Percentiles rank a stretch among this genome's conserved stretches.
Conservation (phyloP, 192 early-diverging fungal species). For the Coemansia sp. region DNA sequence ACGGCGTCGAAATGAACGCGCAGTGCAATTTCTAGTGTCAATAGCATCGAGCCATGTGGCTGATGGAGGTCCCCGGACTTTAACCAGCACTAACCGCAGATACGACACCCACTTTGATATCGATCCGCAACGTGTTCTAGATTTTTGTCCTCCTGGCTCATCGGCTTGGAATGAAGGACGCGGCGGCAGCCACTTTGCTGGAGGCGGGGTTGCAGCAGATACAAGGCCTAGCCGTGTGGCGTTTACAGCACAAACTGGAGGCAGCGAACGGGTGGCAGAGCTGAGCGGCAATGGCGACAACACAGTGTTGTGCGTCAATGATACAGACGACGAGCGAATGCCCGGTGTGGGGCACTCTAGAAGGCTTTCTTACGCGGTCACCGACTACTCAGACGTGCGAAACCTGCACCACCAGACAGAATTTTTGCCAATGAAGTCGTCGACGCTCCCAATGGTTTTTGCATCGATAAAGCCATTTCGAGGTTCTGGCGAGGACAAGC, state of each 20-base stretch:
- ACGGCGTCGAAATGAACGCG: slow-evolving; percentile 33
- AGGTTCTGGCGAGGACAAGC: slow-evolving; percentile 32
- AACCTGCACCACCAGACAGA: slow-evolving; percentile 11
- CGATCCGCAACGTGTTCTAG: slow-evolving; percentile 20
- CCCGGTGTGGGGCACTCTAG: slow-evolving; percentile 7
- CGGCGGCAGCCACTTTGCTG: neutral
- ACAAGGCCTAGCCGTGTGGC: neutral
- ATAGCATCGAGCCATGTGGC: slow-evolving; percentile 35
- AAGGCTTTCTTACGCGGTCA: slow-evolving; percentile 9
- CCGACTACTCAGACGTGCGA: slow-evolving; percentile 15
- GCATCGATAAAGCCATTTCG: slow-evolving; percentile 47
- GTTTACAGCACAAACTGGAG: neutral
- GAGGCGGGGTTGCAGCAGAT: neutral
- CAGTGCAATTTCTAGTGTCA: slow-evolving; percentile 30
- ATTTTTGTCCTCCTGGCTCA: neutral
- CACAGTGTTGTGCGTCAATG: neutral
- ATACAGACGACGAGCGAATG: neutral
- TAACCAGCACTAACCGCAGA: neutral
- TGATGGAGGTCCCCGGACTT: slow-evolving; percentile 2
- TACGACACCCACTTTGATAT: slow-evolving; percentile 6
- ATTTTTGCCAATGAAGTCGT: slow-evolving; percentile 24
- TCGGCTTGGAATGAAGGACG: slow-evolving; percentile 2
- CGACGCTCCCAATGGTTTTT: slow-evolving; percentile 37
- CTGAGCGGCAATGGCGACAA: neutral
- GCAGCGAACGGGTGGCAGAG: neutral